Evolutionary conservation across 2,329 filamentous ascomycete genomes (phyloP).

Genomic region (Madurella fahalii): DNA sequence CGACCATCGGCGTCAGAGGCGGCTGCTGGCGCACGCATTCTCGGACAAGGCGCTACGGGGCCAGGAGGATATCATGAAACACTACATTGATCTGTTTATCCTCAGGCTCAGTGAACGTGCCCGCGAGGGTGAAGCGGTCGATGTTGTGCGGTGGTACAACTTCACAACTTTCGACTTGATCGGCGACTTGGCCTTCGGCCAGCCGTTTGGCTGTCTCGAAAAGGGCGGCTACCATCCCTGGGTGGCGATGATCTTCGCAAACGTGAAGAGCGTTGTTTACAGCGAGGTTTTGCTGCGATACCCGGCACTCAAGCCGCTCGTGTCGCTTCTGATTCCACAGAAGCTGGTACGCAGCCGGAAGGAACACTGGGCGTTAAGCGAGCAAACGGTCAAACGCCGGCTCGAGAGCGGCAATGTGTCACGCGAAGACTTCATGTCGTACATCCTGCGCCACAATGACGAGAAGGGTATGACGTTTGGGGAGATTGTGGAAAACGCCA

Average conservation of each 20-base stretch:
- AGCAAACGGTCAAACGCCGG: slow-evolving; percentile 2
- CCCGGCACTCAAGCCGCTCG: neutral
- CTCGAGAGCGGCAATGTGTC: neutral
- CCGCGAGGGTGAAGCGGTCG: slow-evolving; percentile 13
- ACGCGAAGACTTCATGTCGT: slow-evolving; percentile 16
- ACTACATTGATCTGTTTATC: slow-evolving; percentile 24
- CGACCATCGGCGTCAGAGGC: slow-evolving; percentile 28
- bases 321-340: slow-evolving; percentile 3
- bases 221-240: slow-evolving; percentile 25
- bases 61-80: slow-evolving; percentile 25
- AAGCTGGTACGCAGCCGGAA: slow-evolving; percentile 2
- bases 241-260: slow-evolving; percentile 25
- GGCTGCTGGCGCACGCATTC: slow-evolving; percentile 26
- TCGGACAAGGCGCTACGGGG: slow-evolving; percentile 27
- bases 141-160: slow-evolving; percentile 28
- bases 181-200: slow-evolving; percentile 27
- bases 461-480: slow-evolving; percentile 8
- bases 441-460: slow-evolving; percentile 13
- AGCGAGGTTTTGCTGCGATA: slow-evolving; percentile 2
- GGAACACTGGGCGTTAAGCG: slow-evolving; percentile 5
- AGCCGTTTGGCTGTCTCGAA: slow-evolving; percentile 25
- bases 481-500: slow-evolving; percentile 14
- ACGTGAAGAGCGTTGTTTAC: slow-evolving; percentile 17
- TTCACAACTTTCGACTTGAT: slow-evolving; percentile 28
- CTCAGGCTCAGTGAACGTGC: slow-evolving; percentile 19